Percentiles rank a stretch among this genome's conserved stretches.
Evolutionary conservation across 768 basidiomycete species (phyloP).

Genomic region (Lentinula raphanica): DNA sequence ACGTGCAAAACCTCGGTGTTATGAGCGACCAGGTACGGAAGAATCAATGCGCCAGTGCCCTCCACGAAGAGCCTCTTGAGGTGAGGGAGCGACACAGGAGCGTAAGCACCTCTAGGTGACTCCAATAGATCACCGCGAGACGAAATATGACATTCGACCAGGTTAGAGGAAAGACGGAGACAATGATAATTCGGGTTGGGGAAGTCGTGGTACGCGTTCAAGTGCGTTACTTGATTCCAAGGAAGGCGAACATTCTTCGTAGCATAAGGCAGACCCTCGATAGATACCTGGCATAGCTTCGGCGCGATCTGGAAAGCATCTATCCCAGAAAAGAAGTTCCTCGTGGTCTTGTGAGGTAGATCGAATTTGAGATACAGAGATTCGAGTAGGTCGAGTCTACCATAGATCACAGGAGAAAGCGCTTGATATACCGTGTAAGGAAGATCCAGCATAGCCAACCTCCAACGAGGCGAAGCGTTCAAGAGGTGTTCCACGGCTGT

Average conservation of each 20-base stretch:
- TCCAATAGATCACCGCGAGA: not conserved
- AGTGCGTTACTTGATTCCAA: conserved; percentile 2
- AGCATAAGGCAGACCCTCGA: not conserved
- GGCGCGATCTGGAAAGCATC: conserved; percentile 4
- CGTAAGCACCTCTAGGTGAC: not conserved
- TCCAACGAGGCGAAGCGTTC: conserved; percentile 4
- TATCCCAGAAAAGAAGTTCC: not conserved
- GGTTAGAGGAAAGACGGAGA: conserved; percentile 2
- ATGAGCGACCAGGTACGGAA: not conserved
- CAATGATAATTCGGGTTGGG: not conserved
- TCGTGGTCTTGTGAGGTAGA: not conserved
- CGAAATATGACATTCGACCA: not conserved
- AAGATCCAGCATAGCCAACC: not conserved
- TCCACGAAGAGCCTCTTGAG: not conserved
- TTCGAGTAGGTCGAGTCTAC: not conserved
- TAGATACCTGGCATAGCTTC: not conserved
- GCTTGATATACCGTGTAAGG: not conserved
- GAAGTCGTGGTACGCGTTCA: not conserved
- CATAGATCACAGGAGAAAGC: not conserved
- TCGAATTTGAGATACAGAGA: not conserved
- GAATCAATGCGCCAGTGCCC: not conserved
- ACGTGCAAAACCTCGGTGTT: not conserved
- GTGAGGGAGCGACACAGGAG: not conserved
- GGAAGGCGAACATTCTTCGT: not conserved
- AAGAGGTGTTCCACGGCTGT: not conserved